These are phyloP conservation scores for Stachybotrys echinatus DNA, from an alignment of 2,329 filamentous ascomycete genomes.

Conservation along the genomic window DNA sequence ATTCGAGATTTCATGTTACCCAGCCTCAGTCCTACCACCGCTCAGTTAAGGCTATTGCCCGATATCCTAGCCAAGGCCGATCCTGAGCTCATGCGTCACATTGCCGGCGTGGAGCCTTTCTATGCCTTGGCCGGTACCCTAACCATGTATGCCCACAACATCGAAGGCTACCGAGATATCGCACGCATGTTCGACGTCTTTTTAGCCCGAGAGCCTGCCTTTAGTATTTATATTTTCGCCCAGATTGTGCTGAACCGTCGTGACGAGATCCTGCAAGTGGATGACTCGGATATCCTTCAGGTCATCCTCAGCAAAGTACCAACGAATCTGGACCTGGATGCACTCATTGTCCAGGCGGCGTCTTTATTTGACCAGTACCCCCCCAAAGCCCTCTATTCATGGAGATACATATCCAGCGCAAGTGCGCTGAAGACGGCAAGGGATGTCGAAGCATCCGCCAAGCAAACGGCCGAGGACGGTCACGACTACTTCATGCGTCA, in stretches of 20 bases:
- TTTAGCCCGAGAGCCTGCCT: conserved; percentile 79
- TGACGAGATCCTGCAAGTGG: conserved; percentile 81
- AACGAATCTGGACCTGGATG: conserved; percentile 72
- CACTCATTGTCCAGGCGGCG: conserved; percentile 62
- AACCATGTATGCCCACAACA: conserved; percentile 95
- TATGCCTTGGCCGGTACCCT: conserved; percentile 91
- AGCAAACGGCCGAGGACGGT: conserved; percentile 62
- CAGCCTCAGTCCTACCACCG: conserved; percentile 71
- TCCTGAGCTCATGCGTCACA: conserved; percentile 64
- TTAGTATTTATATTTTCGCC: conserved; percentile 87
- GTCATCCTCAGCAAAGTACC: conserved; percentile 84
- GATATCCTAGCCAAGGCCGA: conserved; percentile 72
- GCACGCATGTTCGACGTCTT: conserved; percentile 89
- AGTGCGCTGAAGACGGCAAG: conserved; percentile 85
- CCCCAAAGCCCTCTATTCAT: conserved; percentile 66
- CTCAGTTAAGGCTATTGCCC: conserved; percentile 83
- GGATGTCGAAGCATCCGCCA: conserved; percentile 39
- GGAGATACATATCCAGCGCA: conserved; percentile 64
- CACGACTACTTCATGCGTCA: conserved; percentile 65
- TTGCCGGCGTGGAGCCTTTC: conserved; percentile 77
- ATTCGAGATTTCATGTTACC: conserved; percentile 99
- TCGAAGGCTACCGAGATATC: conserved; percentile 84
- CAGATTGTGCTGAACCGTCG: conserved; percentile 78
- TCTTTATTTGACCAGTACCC: conserved; percentile 61
- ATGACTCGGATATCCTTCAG: conserved; percentile 91